Conservation (phyloP, 2,329 filamentous ascomycete species). For the Aspergillus spinulosporus region DNA sequence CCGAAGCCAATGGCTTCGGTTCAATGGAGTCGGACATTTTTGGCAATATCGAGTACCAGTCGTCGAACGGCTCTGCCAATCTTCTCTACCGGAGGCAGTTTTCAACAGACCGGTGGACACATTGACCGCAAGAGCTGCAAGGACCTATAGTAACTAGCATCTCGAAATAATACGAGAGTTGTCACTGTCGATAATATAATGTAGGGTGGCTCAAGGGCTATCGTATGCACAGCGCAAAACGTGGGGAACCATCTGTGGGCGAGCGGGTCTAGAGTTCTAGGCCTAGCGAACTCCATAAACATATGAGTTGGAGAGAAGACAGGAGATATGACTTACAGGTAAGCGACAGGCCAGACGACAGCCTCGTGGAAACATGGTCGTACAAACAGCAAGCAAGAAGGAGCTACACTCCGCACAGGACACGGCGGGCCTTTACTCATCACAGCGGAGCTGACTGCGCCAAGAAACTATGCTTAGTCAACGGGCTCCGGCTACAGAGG, state of each 20-base stretch:
- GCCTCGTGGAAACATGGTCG: not conserved
- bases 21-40: conserved; percentile 39
- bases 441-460: not conserved
- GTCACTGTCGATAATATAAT: conserved; percentile 12
- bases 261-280: not conserved
- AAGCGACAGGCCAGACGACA: not conserved
- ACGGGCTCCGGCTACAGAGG: conserved; percentile 18
- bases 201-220: conserved; percentile 2
- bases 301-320: not conserved
- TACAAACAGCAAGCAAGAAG: not conserved
- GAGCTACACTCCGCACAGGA: not conserved
- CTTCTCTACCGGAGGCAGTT: conserved; percentile 9
- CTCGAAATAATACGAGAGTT: conserved; percentile 13
- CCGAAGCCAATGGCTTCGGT: conserved; percentile 49
- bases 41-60: conserved; percentile 14
- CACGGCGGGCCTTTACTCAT: not conserved
- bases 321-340: not conserved
- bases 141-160: conserved; percentile 16
- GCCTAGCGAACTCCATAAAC: not conserved
- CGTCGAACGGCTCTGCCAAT: conserved; percentile 5
- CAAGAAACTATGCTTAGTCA: conserved; percentile 14
- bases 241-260: conserved; percentile 2
- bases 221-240: conserved; percentile 19
- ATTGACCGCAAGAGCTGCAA: conserved; percentile 14
- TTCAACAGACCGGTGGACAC: conserved; percentile 16